phyloP scores from a whole-genome alignment of 257 asterid species.

The Solanum paucissectum region DNA sequence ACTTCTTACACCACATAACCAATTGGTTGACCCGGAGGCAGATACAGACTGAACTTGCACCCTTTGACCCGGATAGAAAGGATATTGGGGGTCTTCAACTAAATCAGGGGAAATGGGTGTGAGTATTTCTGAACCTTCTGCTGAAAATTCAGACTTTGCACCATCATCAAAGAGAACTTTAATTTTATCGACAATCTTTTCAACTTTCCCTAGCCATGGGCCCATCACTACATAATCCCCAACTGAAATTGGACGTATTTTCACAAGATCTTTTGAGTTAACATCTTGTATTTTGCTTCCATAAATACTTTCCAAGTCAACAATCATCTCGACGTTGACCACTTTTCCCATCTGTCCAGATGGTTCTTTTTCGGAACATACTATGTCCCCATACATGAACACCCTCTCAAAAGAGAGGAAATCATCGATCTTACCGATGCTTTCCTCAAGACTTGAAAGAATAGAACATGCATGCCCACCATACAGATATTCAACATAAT shows the following conservation, averaged over 20 bases:
- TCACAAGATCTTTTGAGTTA: slow-evolving; percentile 35
- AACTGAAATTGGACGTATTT: slow-evolving; percentile 44
- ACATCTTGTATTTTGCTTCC: slow-evolving; percentile 44
- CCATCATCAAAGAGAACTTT: slow-evolving; percentile 66
- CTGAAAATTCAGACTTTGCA: slow-evolving; percentile 28
- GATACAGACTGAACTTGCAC: slow-evolving; percentile 43
- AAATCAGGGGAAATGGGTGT: slow-evolving; percentile 46
- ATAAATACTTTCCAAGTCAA: slow-evolving; percentile 56
- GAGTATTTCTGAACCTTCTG: slow-evolving; percentile 44
- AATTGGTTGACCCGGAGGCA: slow-evolving; percentile 29
- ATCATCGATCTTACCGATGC: slow-evolving; percentile 72
- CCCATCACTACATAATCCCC: slow-evolving; percentile 62
- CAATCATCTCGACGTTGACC: slow-evolving; percentile 41
- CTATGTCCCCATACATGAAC: slow-evolving; percentile 57
- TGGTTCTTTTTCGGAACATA: slow-evolving; percentile 60
- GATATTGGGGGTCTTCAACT: slow-evolving; percentile 66
- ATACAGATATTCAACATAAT: slow-evolving; percentile 57
- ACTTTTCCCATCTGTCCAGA: slow-evolving; percentile 72
- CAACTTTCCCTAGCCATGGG: slow-evolving; percentile 85
- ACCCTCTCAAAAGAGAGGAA: slow-evolving; percentile 79
- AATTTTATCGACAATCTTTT: slow-evolving; percentile 46
- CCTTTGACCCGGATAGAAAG: slow-evolving; percentile 80
- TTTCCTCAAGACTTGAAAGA: slow-evolving; percentile 77
- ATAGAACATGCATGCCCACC: slow-evolving; percentile 68
- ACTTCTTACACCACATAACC: slow-evolving; percentile 59